phyloP scores from a whole-genome alignment of 441 rosid species.

The Syzygium syzygioides region DNA sequence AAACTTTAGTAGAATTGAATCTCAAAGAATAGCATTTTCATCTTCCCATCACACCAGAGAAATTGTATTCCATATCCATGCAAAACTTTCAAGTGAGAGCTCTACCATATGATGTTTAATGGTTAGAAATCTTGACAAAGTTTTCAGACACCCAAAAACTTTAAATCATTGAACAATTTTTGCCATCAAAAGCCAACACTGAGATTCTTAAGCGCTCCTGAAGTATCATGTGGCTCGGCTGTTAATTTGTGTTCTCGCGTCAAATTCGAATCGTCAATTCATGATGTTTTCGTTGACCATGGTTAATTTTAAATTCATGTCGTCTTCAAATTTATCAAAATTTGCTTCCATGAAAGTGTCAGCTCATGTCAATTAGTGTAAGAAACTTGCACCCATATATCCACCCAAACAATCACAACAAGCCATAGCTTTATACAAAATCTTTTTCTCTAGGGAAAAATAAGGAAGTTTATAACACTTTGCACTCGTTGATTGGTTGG shows the following conservation, averaged over 20 bases:
- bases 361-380: neutral
- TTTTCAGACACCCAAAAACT: neutral
- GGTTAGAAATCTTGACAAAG: neutral
- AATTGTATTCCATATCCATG: neutral
- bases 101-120: neutral
- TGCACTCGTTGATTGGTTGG: neutral
- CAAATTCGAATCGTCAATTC: neutral
- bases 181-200: neutral
- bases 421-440: neutral
- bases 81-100: neutral
- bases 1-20: neutral
- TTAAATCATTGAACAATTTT: neutral
- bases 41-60: neutral
- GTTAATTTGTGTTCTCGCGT: neutral
- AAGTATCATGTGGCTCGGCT: neutral
- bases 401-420: neutral
- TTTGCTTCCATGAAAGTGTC: neutral
- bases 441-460: neutral
- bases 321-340: neutral
- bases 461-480: neutral
- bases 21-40: neutral
- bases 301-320: neutral
- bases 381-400: neutral
- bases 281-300: neutral
- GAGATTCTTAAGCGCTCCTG: neutral